These are phyloP conservation scores for Cocos nucifera DNA, from an alignment of 176 grass and related monocot species.

Conservation along the genomic window DNA sequence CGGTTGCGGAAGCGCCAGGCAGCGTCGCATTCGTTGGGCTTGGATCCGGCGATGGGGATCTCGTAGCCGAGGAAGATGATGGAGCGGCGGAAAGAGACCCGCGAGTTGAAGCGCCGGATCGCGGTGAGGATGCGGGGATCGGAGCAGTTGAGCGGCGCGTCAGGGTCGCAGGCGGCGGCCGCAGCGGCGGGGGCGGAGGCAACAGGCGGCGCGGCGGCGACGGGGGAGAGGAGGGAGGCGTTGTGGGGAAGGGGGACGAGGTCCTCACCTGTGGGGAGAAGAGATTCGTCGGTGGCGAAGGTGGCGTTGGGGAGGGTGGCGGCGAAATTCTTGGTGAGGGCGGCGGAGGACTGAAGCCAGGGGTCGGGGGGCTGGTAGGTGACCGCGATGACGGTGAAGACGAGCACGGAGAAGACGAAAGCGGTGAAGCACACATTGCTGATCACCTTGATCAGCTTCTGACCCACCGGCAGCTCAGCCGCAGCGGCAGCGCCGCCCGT, in stretches of 20 bases:
- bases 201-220: not conserved
- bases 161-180: conserved; percentile 18
- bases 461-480: conserved; percentile 54
- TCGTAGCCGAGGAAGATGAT: conserved; percentile 88
- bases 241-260: conserved; percentile 27
- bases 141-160: conserved; percentile 67
- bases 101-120: conserved; percentile 69
- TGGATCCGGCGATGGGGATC: conserved; percentile 37
- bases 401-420: conserved; percentile 82
- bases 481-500: not conserved
- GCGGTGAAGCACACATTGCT: conserved; percentile 78
- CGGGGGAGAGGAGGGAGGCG: not conserved
- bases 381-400: conserved; percentile 82
- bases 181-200: not conserved
- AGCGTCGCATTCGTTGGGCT: conserved; percentile 49
- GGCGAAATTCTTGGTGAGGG: conserved; percentile 65
- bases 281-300: conserved; percentile 68
- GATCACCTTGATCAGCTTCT: conserved; percentile 61
- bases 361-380: conserved; percentile 96
- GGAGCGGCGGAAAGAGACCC: conserved; percentile 48
- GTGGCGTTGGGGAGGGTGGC: conserved; percentile 56
- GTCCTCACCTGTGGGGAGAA: conserved; percentile 91
- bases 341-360: conserved; percentile 83
- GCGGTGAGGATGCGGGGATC: conserved; percentile 64
- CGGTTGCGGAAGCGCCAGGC: conserved; percentile 88